A percentile compares a stretch with the other conserved stretches of the same genome.
Evolutionary conservation across 2,329 filamentous ascomycete genomes (phyloP).

Genomic region (Tolypocladium nubicola): DNA sequence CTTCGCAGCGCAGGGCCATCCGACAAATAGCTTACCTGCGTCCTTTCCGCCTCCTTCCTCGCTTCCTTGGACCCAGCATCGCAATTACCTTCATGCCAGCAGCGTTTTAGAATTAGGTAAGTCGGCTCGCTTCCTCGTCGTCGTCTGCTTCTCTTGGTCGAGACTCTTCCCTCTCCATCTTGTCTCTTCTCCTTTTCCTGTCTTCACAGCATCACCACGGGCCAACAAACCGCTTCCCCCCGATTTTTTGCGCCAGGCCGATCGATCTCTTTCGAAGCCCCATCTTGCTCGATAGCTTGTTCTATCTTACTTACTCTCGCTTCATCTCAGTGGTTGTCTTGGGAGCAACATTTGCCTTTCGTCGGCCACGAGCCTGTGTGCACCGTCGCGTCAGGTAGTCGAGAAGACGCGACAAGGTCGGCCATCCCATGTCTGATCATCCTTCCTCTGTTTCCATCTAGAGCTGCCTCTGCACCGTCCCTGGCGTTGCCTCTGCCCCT

Average conservation of each 20-base stretch:
- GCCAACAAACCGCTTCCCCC: constrained; percentile 31
- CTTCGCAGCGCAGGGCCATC: neutral
- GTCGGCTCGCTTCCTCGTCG: constrained; percentile 6
- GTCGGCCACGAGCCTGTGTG: constrained; percentile 18
- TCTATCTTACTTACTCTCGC: constrained; percentile 49
- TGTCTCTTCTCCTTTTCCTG: constrained; percentile 6
- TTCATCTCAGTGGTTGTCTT: constrained; percentile 38
- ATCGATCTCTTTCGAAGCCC: constrained; percentile 23
- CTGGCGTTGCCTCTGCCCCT: neutral
- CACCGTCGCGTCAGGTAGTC: constrained; percentile 18
- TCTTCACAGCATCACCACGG: constrained; percentile 36
- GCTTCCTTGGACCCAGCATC: constrained; percentile 9
- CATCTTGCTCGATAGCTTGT: constrained; percentile 51
- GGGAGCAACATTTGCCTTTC: constrained; percentile 36
- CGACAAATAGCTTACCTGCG: constrained; percentile 2
- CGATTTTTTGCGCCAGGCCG: constrained; percentile 10
- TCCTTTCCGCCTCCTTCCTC: constrained; percentile 7
- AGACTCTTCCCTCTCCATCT: neutral
- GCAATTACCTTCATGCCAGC: constrained; percentile 9
- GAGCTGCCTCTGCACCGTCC: neutral
- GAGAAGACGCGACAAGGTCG: constrained; percentile 16
- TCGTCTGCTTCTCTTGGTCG: neutral
- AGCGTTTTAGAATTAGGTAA: constrained; percentile 8
- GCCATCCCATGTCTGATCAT: constrained; percentile 3
- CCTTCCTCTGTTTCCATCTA: neutral